A percentile compares a stretch with the other conserved stretches of the same genome.
phyloP scores from a whole-genome alignment of 768 basidiomycete genomes.

The Naganishia onofrii region DNA sequence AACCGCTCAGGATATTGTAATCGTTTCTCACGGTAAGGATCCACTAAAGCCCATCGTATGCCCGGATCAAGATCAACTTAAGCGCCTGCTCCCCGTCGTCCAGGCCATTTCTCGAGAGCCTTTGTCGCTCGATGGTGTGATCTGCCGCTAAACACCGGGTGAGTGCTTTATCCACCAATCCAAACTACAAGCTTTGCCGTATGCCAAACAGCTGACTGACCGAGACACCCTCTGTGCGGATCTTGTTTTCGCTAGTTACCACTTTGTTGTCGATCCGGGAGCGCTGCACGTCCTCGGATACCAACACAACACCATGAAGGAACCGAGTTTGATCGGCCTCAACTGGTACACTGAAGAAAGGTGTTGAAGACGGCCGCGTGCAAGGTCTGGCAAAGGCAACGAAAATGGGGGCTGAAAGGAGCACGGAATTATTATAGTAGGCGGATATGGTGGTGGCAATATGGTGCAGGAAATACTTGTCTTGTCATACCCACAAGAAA shows the following conservation, averaged over 20 bases:
- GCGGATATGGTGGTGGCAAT: background rate
- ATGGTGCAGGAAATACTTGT: background rate
- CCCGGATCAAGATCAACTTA: background rate
- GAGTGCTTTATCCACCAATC: background rate
- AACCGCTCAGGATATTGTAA: conserved; percentile 54
- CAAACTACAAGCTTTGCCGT: background rate
- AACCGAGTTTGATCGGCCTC: conserved; percentile 59
- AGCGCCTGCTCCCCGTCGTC: no score
- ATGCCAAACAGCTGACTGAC: no score
- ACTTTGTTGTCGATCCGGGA: conserved; percentile 81
- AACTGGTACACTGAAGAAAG: conserved; percentile 51
- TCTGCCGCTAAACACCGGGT: conserved; percentile 58
- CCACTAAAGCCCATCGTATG: background rate
- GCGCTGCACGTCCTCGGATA: conserved; percentile 76
- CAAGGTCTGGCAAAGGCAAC: no score
- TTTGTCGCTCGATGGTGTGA: conserved; percentile 79
- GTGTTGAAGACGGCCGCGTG: background rate
- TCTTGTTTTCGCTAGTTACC: conserved; percentile 51
- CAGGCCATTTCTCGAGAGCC: conserved; percentile 58
- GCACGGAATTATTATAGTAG: background rate
- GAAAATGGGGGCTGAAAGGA: background rate
- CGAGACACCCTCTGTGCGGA: no score
- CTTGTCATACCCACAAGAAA: background rate
- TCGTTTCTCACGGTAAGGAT: conserved; percentile 73
- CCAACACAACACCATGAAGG: conserved; percentile 73